Base-by-base conservation (phyloP, 2,329 filamentous ascomycete species). In the Simplicillium sp. region DNA sequence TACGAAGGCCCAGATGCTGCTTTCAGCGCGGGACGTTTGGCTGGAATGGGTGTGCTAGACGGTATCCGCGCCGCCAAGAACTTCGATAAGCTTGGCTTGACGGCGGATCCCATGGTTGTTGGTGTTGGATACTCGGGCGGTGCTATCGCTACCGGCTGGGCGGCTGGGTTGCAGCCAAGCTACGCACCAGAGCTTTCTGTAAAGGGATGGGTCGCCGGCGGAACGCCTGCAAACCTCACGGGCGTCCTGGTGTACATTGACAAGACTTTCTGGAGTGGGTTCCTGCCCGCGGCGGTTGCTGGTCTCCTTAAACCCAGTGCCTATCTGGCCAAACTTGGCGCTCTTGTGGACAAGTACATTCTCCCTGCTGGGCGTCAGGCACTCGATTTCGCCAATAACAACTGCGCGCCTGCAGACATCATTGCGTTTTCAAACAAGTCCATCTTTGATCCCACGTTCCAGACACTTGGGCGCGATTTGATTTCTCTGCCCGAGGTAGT, bases 271-370 rank as follows among this genome's bases (percentile, higher is more conserved):
- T 33, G 37, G 16, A 15, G 38, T n/a, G 42, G 42, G 7, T 44
- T 41, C 39, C 13, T 40, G 2, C 42, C 42, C 2, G 39, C 34
- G 15, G 34, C 38, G 11, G 34, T 44, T 5, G 16, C 20, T 11
- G 63, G 86, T 6, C 16, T 38, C 5, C 8, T 16, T 4, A 43
- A 38, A 34, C 40, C 40, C 13, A 43, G 40, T 3, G 44, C 44
- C 7, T 45, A 43, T 28, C 34, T 34, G 7, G 44, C 37, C 3
- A 15, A 20, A 9, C 32, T 45, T 5, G 28, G 40, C 7, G 37
- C 44, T 4, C 12, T 43, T 7, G 18, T 45, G 3, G 38, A 45
- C 32, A 7, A 20, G 6, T 8, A 37, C 5, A 25, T 25, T 6
- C 5, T 9, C 6, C 20, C 20, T 25, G 20, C 20, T n/a, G 44